Percentiles rank a stretch among this genome's conserved stretches.
Evolutionary conservation across 139 green algal genomes (phyloP).

Genomic region (Chloropicon primus): DNA sequence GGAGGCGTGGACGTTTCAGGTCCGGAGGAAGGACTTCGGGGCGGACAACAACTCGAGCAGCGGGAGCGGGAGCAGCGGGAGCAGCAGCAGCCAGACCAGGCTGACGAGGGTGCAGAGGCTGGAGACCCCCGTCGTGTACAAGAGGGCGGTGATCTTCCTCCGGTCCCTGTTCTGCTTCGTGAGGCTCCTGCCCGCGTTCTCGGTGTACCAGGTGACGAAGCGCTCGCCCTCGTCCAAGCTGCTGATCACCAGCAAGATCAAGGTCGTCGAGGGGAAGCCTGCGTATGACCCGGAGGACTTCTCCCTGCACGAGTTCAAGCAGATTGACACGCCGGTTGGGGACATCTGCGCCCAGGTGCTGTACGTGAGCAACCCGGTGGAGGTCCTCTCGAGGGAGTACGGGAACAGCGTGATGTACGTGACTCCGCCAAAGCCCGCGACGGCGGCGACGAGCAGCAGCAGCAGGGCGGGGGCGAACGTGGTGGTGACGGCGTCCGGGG

Average conservation of each 20-base stretch:
- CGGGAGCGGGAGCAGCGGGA: background rate
- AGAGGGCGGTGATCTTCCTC: background rate
- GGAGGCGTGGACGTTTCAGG: background rate
- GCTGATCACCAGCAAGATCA: background rate
- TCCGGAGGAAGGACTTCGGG: background rate
- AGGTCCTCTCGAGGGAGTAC: background rate
- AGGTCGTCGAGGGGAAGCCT: background rate
- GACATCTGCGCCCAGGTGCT: background rate
- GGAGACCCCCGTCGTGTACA: background rate
- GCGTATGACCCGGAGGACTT: background rate
- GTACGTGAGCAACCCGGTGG: background rate
- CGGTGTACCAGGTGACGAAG: background rate
- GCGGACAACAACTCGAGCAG: background rate
- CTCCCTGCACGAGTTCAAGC: background rate
- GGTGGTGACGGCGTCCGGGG: background rate
- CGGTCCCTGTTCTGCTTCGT: background rate
- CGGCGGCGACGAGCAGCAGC: conserved; percentile 19
- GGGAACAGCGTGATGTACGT: no score
- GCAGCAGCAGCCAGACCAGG: background rate
- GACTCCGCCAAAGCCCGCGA: conserved; percentile 23
- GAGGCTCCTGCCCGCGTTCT: background rate
- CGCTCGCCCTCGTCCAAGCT: background rate
- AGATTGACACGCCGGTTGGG: background rate
- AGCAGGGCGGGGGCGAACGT: background rate
- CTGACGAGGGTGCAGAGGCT: background rate